Evolutionary conservation across 176 grass and related monocot genomes (phyloP), one percentile per base, ranked within the genome.

Genomic region (Microstegium vimineum): DNA sequence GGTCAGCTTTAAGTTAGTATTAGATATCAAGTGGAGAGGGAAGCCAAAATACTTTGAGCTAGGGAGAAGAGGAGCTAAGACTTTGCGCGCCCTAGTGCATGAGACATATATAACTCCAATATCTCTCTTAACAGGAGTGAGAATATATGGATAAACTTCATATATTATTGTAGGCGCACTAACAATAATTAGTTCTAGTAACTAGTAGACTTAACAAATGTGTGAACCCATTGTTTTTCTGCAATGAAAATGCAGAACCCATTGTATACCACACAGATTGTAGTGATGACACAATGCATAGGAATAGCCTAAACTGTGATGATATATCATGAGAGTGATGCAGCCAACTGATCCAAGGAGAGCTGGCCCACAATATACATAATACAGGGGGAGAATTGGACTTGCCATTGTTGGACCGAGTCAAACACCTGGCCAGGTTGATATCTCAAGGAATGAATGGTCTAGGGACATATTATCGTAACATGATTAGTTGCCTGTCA

Each of bases 371-470:
- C 45, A 38, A 40, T 66, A 64, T 33, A 74, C 42, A n/a, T n/a
- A 81, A 6, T 38, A 62, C 11, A 15, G 40, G 42, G 36, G 18
- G 11, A 76, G 37, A 67, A 76, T 20, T 68, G 45, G 6, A 72
- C 25, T 75, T 22, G 27, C 43, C 17, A 74, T 56, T 57, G 78
- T 47, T 76, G 85, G 75, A 38, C 51, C 10, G 6, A 68, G 75
- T 87, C 77, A 62, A 75, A 68, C 47, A 69, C 59, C 15, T 62
- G 66, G 35, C 57, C 12, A 16, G 65, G 46, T 28, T 75, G 34
- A 81, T 27, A 69, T 75, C 52, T 45, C 62, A 86, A 73, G 8
- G 18, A 66, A 75, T 2, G 26, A 81, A 81, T 67, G 84, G 34
- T 66, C 54, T 73, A 20, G 25, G 26, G 32, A 75, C 10, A 74